Evolutionary conservation across 2,329 filamentous ascomycete genomes (phyloP), one percentile per base, ranked within the genome.

Genomic region (Penicillium brasilianum): DNA sequence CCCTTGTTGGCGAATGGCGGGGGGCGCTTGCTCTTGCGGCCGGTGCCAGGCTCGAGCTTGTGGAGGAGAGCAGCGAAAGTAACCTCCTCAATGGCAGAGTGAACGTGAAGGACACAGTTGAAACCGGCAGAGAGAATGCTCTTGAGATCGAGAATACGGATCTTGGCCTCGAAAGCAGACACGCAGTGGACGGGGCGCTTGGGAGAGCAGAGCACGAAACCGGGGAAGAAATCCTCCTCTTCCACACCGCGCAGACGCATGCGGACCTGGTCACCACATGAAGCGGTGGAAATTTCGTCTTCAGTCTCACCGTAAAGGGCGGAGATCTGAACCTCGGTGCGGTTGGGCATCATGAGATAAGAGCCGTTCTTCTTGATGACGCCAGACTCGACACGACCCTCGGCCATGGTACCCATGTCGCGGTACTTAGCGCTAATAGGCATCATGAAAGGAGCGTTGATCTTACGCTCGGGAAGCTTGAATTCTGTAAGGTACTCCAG

Each of bases 381-480:
- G 76, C 93, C 94, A 18, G 93, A 91, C 79, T 99, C 95, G 67
- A 99, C 91, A 84, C 97, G 97, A 68, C 95, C 95, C 81, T 99
- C 96, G 44, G 97, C 87, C 86, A 99, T 93, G 64, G 95, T 99
- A 71, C 95, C 95, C 85, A 99, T 90, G 76, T 99, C 96, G 71
- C 91, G 88, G 83, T 98, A 99, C 81, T 99, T 99, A 79, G 92
- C 92, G 66, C 91, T 91, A 66, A 99, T 85, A 9, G 95, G 91
- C 93, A 99, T 97, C 95, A 99, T 98, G 85, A 99, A 98, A 10
- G 95, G 94, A 1, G 95, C 95, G 71, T 97, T 97, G 71, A 97
- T 81, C 83, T 98, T 99, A 71, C 95, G 92, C 78, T 99, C 94
- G 41, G 97, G 86, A 13, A 94, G 88, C 72, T 90, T 88, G 92